Evolutionary conservation across 148 eudicot species (phyloP), one percentile per base, ranked within the genome.

Genomic region (Rheum nobile): DNA sequence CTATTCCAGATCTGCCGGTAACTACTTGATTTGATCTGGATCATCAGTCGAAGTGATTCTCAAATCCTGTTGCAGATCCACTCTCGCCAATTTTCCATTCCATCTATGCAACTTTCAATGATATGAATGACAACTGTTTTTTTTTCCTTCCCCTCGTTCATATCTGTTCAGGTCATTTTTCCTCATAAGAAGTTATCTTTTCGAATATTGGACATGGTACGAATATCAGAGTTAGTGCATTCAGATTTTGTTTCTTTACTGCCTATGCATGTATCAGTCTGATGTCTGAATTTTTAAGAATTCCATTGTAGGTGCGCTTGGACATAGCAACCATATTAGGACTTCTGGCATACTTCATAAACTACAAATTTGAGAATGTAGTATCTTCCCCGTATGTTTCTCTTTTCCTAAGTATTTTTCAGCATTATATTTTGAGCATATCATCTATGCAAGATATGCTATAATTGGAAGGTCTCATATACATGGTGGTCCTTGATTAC

Each of bases 111-210:
- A 61, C 19, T 29, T n/a, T 13, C 0, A 26, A 7, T 55, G n/a
- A 34, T 74, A 31, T 59, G n/a, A 17, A 6, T 59, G 21, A 75
- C 19, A 1, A n/a, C 24, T 24, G 3, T 48, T 5, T 59, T 21
- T 37, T 71, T 67, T 34, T 17, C 67, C 19, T 38, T 74, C 39
- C 8, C 76, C 41, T 21, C 67, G 29, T 32, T 74, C 46, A 11
- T 76, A 67, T 80, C 29, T 48, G 61, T 38, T 77, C 80, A 94
- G 98, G 98, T 94, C 67, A 80, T 94, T 75, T 94, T 94, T 75
- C 98, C 98, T 73, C 89, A 94, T 85, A 94, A 87, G 83, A 91
- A 91, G 85, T 80, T 94, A 46, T 94, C 98, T 59, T 94, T 94
- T 71, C 97, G 98, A 74, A 89, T 94, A 71, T 77, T 94, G 70